Evolutionary conservation across 805 yeast species (phyloP).

Genomic region (Metschnikowia dekortorum): DNA sequence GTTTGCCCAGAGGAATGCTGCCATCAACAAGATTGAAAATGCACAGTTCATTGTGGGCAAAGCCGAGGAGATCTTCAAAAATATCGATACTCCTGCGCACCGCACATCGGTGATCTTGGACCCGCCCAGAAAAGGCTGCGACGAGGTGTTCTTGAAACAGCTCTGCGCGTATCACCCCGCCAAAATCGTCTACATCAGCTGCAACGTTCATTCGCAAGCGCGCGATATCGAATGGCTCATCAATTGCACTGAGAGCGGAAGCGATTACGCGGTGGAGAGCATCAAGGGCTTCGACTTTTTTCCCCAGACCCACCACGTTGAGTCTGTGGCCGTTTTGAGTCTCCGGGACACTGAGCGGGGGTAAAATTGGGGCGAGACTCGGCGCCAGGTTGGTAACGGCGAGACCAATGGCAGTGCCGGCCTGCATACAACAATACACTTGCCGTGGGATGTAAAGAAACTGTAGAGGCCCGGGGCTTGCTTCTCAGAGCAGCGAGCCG

Average conservation of each 20-base stretch:
- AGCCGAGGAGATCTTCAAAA: constrained; percentile 83
- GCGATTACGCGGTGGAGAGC: constrained; percentile 66
- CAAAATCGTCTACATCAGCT: constrained; percentile 87
- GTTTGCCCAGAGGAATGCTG: constrained; percentile 81
- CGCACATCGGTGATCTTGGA: constrained; percentile 88
- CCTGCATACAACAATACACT: background rate
- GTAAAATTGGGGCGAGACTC: no score
- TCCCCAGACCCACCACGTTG: constrained; percentile 92
- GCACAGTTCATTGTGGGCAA: constrained; percentile 86
- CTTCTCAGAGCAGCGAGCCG: no score
- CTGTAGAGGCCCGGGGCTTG: no score
- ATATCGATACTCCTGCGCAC: constrained; percentile 68
- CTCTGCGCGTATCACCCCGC: constrained; percentile 79
- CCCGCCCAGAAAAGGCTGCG: constrained; percentile 98
- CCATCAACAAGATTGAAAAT: constrained; percentile 66
- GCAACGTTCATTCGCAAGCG: constrained; percentile 97
- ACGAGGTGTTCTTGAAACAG: constrained; percentile 80
- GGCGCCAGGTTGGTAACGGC: no score
- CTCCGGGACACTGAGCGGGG: constrained; percentile 3
- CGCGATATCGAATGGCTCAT: constrained; percentile 85
- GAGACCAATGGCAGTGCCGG: no score
- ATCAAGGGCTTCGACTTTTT: constrained; percentile 94
- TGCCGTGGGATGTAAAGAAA: no score
- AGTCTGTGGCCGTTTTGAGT: constrained; percentile 71
- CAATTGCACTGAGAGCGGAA: constrained; percentile 58